Evolutionary conservation across 2,329 filamentous ascomycete species (phyloP), one percentile per base, ranked within the genome.

Genomic region (Hymenoscyphus scutula): DNA sequence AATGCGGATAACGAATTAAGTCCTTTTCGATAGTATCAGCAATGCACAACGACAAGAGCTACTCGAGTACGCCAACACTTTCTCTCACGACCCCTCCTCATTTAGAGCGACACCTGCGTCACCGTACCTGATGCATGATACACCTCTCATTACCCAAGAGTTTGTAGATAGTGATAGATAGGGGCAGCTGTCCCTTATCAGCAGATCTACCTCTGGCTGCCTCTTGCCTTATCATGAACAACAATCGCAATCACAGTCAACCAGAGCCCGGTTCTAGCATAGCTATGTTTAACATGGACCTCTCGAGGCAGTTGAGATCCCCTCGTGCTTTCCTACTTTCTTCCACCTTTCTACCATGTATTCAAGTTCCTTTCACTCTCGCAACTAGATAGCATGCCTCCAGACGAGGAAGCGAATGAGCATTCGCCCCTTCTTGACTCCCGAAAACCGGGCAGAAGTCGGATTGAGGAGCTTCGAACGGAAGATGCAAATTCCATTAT

Each of bases 321-420:
- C 41, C 19, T 48, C 41, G 41, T 23, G 41, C 41, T 25, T 48
- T 23, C 23, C 23, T 23, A 25, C 41, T 11, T 23, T 23, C 41
- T 25, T 23, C 7, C 41, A 48, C 23, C 3, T 11, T 23, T 11
- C 23, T 11, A 48, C 23, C 8, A 48, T 48, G 41, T 48, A 23
- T 19, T 7, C 41, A 23, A 23, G 3, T 48, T 48, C 41, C 6
- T 5, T 10, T 25, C n/a, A 19, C 3, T 11, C n/a, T 11, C 19
- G 19, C 8, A 13, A 3, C 41, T 48, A 19, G n/a, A 48, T 19
- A 48, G 41, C 32, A 70, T 68, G 66, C 45, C 66, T 62, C 66
- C 67, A 58, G 65, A 67, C 27, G 62, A 67, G 57, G 68, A 69
- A 62, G 62, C 65, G 27, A 67, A 64, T 51, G 68, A 71, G 60